Base-by-base conservation (phyloP, 75 land plant genomes). In the Ceratopteris richardii region DNA sequence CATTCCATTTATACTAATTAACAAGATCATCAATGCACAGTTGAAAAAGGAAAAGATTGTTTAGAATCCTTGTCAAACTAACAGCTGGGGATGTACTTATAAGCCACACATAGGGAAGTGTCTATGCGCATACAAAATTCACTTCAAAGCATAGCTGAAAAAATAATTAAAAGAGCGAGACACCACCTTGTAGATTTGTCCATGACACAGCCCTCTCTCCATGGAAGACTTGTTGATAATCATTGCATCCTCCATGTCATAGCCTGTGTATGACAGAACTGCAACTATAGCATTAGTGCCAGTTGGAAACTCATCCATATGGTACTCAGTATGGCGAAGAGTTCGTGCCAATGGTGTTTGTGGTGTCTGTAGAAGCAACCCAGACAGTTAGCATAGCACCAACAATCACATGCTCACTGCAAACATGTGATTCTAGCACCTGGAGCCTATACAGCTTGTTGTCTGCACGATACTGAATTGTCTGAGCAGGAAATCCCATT, bases 181-280 rank as follows among this genome's bases (percentile, higher is more conserved):
- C 13, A 55, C 47, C 22, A 94, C 99, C 92, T 95, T 86, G 54
- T 86, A 90, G 24, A 90, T 84, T 53, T 84, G 85, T n/a, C 88
- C 99, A 82, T 76, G 91, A 37, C 70, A 83, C 68, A 95, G 54
- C 7, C 99, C 99, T 47, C 99, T 82, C 19, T 95, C 99, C 61
- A 90, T 86, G 51, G 99, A 81, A 29, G 99, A 95, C 59, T 95
- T 95, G 54, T 95, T 95, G 67, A 95, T 60, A 54, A 95, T 84
- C 99, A 95, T 95, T 2, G 99, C 99, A 84, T 95, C 99, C 59
- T 95, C 99, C 99, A 95, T 95, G 56, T 95, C 99, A 74, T 86
- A 95, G 91, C 99, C 99, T 33, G 99, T 82, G 54, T 95, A 95
- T 29, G 99, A 83, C 57, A 95, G 74, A 31, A 95, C 99, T 22